Conservation (phyloP, 257 asterid genomes). For the Jasminum sambac region DNA sequence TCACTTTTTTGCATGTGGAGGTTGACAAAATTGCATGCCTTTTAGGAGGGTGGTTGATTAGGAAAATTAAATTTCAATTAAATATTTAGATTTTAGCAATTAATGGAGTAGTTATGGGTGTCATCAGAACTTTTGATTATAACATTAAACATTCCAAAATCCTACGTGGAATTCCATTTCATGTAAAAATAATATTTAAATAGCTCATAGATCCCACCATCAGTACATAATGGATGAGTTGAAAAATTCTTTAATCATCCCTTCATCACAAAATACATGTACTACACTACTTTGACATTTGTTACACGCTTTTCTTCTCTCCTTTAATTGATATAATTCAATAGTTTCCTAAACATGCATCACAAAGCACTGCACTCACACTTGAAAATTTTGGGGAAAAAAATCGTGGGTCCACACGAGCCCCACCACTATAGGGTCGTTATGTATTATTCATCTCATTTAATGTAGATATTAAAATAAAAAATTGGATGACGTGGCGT, state of each 20-base stretch:
- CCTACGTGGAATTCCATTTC: constrained; percentile 53
- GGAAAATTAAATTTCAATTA: constrained; percentile 10
- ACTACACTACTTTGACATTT: too few species aligned
- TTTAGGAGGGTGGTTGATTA: constrained; percentile 34
- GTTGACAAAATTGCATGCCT: constrained; percentile 40
- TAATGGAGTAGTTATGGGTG: constrained; percentile 31
- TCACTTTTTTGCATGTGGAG: constrained; percentile 47
- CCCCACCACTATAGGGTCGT: too few species aligned
- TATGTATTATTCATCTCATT: too few species aligned
- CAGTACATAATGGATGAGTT: background rate
- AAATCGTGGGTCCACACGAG: too few species aligned
- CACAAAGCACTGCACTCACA: too few species aligned
- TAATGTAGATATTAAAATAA: too few species aligned
- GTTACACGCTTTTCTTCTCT: too few species aligned
- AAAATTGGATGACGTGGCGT: too few species aligned
- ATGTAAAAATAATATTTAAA: constrained; percentile 10
- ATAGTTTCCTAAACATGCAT: too few species aligned
- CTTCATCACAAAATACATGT: too few species aligned
- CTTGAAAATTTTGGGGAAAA: too few species aligned
- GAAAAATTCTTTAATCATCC: background rate
- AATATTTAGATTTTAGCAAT: background rate
- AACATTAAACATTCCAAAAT: constrained; percentile 32
- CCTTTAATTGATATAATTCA: too few species aligned
- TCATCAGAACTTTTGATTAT: constrained; percentile 14
- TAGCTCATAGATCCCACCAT: constrained; percentile 14